Conservation (phyloP, 2,329 filamentous ascomycete species). For the Claviceps sorghi region DNA sequence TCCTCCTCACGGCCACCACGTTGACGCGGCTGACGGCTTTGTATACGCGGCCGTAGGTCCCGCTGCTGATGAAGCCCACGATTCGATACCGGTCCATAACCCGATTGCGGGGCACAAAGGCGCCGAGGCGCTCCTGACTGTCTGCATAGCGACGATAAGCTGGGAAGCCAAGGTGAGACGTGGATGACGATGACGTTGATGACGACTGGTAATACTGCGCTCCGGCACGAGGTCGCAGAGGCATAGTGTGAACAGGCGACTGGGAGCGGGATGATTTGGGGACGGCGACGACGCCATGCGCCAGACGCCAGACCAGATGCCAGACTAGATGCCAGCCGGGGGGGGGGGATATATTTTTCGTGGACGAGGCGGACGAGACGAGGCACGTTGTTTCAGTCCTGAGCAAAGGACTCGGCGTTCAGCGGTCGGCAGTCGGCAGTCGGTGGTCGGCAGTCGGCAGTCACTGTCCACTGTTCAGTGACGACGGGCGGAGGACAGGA, state of each 20-base stretch:
- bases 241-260: constrained; percentile 12
- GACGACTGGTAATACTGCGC: constrained; percentile 12
- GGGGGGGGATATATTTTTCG: too few species aligned
- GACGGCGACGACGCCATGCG: background rate
- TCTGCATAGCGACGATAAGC: constrained; percentile 32
- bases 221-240: constrained; percentile 20
- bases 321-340: background rate
- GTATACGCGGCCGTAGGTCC: constrained; percentile 96
- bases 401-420: background rate
- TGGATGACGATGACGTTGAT: constrained; percentile 6
- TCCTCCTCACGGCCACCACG: constrained; percentile 2
- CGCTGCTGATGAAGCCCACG: constrained; percentile 94
- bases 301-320: background rate
- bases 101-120: constrained; percentile 64
- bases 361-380: background rate
- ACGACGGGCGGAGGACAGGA: background rate
- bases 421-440: background rate
- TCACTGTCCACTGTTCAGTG: background rate
- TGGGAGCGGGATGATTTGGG: background rate
- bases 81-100: constrained; percentile 92
- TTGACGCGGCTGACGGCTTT: constrained; percentile 60
- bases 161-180: constrained; percentile 7
- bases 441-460: background rate
- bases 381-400: background rate
- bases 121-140: constrained; percentile 35